Conservation (phyloP, 2,329 filamentous ascomycete genomes). For the Colletotrichum sp. region DNA sequence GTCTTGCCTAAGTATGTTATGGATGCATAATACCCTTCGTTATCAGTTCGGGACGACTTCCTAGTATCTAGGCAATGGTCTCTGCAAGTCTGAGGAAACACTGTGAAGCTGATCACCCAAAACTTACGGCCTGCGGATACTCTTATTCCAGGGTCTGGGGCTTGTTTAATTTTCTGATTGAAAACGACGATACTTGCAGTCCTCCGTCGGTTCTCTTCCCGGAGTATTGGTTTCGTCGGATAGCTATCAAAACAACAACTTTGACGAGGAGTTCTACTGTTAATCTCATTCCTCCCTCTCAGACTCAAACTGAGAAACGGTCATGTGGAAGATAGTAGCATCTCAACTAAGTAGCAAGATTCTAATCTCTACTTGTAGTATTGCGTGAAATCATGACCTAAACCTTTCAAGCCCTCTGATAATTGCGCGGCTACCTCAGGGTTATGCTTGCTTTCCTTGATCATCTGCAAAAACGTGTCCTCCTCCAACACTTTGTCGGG, state of each 20-base stretch:
- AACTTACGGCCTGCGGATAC: rapidly evolving
- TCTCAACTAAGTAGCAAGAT: not conserved
- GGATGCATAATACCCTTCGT: no score
- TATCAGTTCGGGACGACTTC: no score
- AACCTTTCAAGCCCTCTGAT: not conserved
- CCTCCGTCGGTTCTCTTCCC: not conserved
- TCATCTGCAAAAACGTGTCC: not conserved
- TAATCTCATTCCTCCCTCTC: not conserved
- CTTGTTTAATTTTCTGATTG: not conserved
- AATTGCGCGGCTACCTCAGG: not conserved
- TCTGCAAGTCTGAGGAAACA: no score
- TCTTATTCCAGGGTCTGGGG: not conserved
- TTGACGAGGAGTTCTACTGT: not conserved
- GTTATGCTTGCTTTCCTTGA: not conserved
- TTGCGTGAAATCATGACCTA: not conserved
- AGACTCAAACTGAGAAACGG: not conserved
- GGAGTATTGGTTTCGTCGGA: not conserved
- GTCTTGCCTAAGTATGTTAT: no score
- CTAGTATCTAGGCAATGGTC: no score
- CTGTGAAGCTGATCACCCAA: not conserved
- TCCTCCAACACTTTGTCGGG: not conserved
- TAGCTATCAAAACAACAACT: rapidly evolving
- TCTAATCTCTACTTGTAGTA: not conserved
- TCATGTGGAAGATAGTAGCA: rapidly evolving
- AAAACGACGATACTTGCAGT: not conserved